Percentiles rank a stretch among this genome's conserved stretches.
phyloP scores from a whole-genome alignment of 345 rosid genomes.

The Ailanthus altissimus region DNA sequence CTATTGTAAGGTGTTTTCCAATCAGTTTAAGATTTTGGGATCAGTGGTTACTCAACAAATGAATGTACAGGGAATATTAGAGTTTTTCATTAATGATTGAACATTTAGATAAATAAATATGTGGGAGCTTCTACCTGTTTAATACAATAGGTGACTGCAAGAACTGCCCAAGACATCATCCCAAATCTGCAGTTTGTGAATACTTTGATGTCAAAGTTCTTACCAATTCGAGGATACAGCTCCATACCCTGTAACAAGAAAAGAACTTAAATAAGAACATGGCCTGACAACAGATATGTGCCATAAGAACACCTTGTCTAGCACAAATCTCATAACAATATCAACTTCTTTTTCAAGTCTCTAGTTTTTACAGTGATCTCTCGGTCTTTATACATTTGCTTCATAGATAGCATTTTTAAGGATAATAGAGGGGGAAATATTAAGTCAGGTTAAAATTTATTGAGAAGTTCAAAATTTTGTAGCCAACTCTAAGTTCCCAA shows the following conservation, averaged over 20 bases:
- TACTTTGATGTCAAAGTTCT: slow-evolving; percentile 92
- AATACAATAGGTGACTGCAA: slow-evolving; percentile 95
- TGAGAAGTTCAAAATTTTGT: background rate
- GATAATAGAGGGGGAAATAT: background rate
- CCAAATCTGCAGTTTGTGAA: slow-evolving; percentile 99
- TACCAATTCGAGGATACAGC: slow-evolving; percentile 96
- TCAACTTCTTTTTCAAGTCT: background rate
- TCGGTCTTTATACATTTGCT: slow-evolving; percentile 1
- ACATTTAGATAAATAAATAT: slow-evolving; percentile 8
- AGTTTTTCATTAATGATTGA: background rate
- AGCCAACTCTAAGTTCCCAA: background rate
- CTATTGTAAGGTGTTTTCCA: background rate
- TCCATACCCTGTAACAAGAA: slow-evolving; percentile 85
- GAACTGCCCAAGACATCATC: slow-evolving; percentile 99
- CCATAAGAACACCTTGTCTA: background rate
- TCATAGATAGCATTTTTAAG: background rate
- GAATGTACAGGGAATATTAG: background rate
- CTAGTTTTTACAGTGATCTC: background rate
- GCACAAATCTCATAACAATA: background rate
- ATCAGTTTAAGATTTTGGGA: background rate
- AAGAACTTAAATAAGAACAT: slow-evolving; percentile 22
- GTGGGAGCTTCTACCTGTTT: slow-evolving; percentile 66
- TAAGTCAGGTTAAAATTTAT: background rate
- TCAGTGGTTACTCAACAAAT: background rate
- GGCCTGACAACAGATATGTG: slow-evolving; percentile 1